phyloP scores from a whole-genome alignment of 352 stramenopile species.

The Pythium volutum region DNA sequence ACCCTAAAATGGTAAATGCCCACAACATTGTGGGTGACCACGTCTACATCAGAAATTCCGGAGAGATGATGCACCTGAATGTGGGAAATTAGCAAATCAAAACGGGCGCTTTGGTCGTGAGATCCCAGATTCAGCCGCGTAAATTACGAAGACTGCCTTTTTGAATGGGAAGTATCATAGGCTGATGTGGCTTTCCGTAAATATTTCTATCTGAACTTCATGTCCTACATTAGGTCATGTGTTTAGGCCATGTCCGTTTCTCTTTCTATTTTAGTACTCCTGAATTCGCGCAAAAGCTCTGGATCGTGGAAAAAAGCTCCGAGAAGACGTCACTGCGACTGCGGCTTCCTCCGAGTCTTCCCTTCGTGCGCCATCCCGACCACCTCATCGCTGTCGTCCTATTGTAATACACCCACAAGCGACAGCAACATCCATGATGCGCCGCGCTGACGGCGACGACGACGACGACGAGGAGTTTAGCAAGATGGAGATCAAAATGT shows the following conservation, averaged over 20 bases:
- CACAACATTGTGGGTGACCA: background rate
- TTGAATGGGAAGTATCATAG: too few species aligned
- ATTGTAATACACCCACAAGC: background rate
- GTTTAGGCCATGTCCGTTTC: background rate
- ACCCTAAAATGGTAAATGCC: conserved; percentile 7
- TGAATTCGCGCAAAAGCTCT: too few species aligned
- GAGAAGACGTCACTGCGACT: conserved; percentile 1
- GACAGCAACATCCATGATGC: conserved; percentile 6
- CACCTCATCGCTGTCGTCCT: background rate
- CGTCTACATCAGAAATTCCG: conserved; percentile 7
- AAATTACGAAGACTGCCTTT: conserved; percentile 1
- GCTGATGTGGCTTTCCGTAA: background rate
- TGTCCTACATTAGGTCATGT: background rate
- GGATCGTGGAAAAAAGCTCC: background rate
- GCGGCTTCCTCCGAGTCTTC: background rate
- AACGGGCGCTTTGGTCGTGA: background rate
- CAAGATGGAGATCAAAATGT: conserved; percentile 32
- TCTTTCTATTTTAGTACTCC: conserved; percentile 7
- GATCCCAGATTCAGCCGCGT: conserved; percentile 3
- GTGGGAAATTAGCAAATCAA: conserved; percentile 1
- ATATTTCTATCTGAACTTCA: background rate
- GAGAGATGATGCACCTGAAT: background rate
- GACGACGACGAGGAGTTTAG: conserved; percentile 25
- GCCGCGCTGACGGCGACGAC: conserved; percentile 9
- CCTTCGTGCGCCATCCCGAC: background rate